Conservation (phyloP, 1,284 basidiomycete genomes). For the Ustilago shanxiensis region DNA sequence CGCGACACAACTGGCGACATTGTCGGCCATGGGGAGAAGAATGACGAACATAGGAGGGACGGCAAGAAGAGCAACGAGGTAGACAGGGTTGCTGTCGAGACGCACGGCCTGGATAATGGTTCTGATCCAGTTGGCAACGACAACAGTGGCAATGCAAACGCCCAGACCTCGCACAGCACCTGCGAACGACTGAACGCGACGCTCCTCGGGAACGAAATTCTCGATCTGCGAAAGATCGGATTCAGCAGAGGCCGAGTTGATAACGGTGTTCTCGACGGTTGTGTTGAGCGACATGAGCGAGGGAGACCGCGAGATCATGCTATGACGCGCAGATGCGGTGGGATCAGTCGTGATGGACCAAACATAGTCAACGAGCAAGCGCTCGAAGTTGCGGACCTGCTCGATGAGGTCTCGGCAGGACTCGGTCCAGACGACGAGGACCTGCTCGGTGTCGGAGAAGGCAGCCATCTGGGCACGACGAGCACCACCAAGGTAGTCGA, state of each 20-base stretch:
- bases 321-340: constrained; percentile 28
- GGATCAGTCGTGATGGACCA: constrained; percentile 72
- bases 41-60: constrained; percentile 28
- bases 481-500: constrained; percentile 77
- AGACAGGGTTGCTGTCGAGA: constrained; percentile 26
- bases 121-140: constrained; percentile 34
- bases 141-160: constrained; percentile 30
- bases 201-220: constrained; percentile 23
- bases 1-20: constrained; percentile 73
- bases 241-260: constrained; percentile 19
- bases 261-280: constrained; percentile 20
- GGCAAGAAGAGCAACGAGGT: constrained; percentile 26
- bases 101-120: constrained; percentile 30
- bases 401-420: constrained; percentile 73
- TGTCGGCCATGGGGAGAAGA: constrained; percentile 74
- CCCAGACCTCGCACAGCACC: constrained; percentile 30
- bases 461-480: constrained; percentile 87
- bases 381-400: constrained; percentile 76
- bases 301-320: constrained; percentile 35
- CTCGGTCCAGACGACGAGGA: constrained; percentile 82
- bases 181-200: constrained; percentile 18
- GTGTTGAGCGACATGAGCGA: constrained; percentile 36
- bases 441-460: constrained; percentile 82
- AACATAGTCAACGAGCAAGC: constrained; percentile 82
- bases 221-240: constrained; percentile 20